Percentiles rank a stretch among this genome's conserved stretches.
Conservation (phyloP, 768 basidiomycete genomes). For the Russula compacta region DNA sequence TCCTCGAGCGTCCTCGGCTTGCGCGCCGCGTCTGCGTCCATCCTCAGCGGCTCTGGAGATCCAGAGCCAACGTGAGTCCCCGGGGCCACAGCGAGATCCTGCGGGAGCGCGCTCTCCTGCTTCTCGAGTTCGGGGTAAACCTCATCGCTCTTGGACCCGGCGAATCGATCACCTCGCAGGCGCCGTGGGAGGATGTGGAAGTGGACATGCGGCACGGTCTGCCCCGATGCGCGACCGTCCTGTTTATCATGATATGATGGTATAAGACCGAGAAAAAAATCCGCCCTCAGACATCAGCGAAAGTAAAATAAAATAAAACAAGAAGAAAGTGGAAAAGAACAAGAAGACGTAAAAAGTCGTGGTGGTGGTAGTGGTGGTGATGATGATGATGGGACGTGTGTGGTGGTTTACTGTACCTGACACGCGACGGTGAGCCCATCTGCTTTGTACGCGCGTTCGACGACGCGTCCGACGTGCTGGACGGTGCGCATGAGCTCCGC, state of each 20-base stretch:
- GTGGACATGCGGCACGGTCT: conserved; percentile 90
- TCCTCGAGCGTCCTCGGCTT: conserved; percentile 38
- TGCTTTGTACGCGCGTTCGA: conserved; percentile 76
- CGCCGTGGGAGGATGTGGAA: conserved; percentile 87
- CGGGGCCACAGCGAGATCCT: conserved; percentile 26
- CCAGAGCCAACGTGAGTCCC: background rate
- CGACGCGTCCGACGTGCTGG: conserved; percentile 64
- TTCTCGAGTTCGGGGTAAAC: conserved; percentile 72
- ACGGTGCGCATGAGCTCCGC: conserved; percentile 73
- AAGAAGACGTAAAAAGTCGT: background rate
- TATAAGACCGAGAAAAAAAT: no score
- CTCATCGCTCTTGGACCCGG: conserved; percentile 49
- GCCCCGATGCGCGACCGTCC: conserved; percentile 85
- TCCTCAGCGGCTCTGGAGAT: conserved; percentile 27
- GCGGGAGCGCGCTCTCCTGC: conserved; percentile 43
- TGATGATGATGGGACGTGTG: background rate
- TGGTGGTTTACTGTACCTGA: conserved; percentile 47
- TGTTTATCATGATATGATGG: conserved; percentile 25
- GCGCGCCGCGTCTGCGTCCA: conserved; percentile 40
- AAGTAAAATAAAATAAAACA: background rate
- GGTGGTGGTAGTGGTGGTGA: background rate
- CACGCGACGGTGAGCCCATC: conserved; percentile 83
- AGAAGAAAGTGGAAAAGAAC: background rate
- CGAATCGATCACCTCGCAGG: conserved; percentile 56
- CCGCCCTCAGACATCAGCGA: background rate